These are phyloP conservation scores for Oenanthe sinensis DNA, from an alignment of 129 eudicot genomes.

Conservation along the genomic window DNA sequence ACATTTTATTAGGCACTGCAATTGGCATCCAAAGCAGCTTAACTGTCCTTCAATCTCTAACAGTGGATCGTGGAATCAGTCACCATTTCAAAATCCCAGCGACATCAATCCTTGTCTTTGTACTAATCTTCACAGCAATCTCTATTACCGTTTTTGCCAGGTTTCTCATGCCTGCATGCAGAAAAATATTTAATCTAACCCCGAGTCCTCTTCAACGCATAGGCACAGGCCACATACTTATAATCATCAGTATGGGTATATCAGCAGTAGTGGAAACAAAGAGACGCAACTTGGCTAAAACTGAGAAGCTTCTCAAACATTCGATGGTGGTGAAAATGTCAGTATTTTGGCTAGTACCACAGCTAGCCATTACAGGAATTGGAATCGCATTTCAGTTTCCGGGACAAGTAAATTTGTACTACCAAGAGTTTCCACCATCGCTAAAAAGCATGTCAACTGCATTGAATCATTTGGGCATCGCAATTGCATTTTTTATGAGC, in stretches of 20 bases:
- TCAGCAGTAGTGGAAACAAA: slow-evolving; percentile 33
- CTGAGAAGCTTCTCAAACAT: neutral
- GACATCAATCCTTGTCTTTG: slow-evolving; percentile 37
- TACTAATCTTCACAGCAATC: slow-evolving; percentile 28
- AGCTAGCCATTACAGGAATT: neutral
- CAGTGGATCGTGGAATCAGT: slow-evolving; percentile 47
- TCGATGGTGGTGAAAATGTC: slow-evolving; percentile 28
- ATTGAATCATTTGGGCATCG: slow-evolving; percentile 39
- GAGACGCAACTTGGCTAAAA: slow-evolving; percentile 5
- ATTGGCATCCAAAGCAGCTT: slow-evolving; percentile 40
- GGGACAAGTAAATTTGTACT: slow-evolving; percentile 17
- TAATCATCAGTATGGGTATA: slow-evolving; percentile 14
- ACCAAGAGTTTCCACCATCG: slow-evolving; percentile 51
- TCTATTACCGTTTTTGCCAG: slow-evolving; percentile 28
- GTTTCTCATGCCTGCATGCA: slow-evolving; percentile 29
- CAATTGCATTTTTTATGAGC: slow-evolving; percentile 47
- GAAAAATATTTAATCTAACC: slow-evolving; percentile 18
- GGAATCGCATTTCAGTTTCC: slow-evolving; percentile 11
- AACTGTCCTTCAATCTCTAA: slow-evolving; percentile 46
- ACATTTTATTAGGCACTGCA: slow-evolving; percentile 42
- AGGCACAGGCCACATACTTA: slow-evolving; percentile 30
- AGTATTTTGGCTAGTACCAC: slow-evolving; percentile 44
- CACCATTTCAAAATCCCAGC: slow-evolving; percentile 43
- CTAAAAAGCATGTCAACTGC: slow-evolving; percentile 57
- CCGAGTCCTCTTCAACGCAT: slow-evolving; percentile 43